Base-by-base conservation (phyloP, 1,139 yeast genomes). In the Pichia sp. region DNA sequence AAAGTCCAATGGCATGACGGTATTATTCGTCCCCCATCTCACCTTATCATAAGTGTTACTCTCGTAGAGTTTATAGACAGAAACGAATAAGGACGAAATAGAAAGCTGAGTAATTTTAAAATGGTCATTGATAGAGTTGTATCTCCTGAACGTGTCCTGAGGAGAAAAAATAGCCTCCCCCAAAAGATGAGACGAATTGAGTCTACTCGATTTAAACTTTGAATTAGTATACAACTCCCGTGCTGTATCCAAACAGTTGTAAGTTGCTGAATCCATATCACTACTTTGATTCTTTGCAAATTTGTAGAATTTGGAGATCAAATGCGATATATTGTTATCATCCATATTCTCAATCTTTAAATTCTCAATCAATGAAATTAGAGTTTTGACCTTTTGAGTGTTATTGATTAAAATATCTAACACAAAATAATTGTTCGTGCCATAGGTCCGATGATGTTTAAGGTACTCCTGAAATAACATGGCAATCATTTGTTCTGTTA, bases 1-100 rank as follows among this genome's bases (percentile, higher is more conserved):
- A 15, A 83, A 73, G 59, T 84, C 89, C 1, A 85, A 75, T 0
- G 90, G 87, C 56, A 70, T 51, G 6, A 40, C 16, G 13, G 48
- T 50, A 56, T 70, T 50, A 13, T 43, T 19, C 13, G 47, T 48
- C 5, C 52, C 56, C 67, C 67, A 65, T 11, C 30, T 32, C 5
- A 54, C 44, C 1, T 49, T 31, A 10, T 58, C 54, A 46, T 61
- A 56, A 1, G 5, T 23, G 1, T 54, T 61, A 26, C 45, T 51
- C 47, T 65, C 68, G 31, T 56, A 55, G 32, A 65, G 36, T 48
- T 64, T 56, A n/a, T 59, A 54, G 13, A 62, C 59, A 1, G 69
- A 59, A 3, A 72, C 64, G 7, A 82, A 65, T 23, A 82, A 67
- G 0, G 83, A 80, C 3, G 67, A 58, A 1, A 82, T 58, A 36